Base-by-base conservation (phyloP, 192 early-diverging fungal species). In the Dispira parvispora region DNA sequence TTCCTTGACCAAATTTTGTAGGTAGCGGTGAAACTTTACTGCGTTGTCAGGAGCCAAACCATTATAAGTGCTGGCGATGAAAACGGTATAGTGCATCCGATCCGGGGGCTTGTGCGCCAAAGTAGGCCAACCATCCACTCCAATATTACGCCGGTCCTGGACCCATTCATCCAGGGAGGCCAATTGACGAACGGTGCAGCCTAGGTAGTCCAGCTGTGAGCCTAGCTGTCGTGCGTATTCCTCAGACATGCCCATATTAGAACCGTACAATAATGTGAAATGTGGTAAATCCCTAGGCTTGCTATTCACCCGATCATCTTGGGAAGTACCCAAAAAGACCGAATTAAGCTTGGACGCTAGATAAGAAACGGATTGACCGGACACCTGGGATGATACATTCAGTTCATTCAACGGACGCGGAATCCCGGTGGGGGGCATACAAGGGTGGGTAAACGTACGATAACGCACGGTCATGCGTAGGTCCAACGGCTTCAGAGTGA, bases 41-140 rank as follows among this genome's bases (percentile, higher is more conserved):
- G 78, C 78, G 63, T 77, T 75, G 44, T 83, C 82, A 4, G 82
- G 82, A 54, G 80, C 76, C 1, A 69, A 55, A 38, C 76, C 76
- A 53, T 78, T 75, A 65, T 78, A 78, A 1, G 76, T 75, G 14
- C 71, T 65, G 27, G 76, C 68, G 45, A 78, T 69, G 25, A 78
- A 62, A 6, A 78, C 18, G 9, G 65, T 20, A 20, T 69, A 44
- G 14, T 45, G 53, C 23, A 46, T 27, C 14, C 49, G 25, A 18
- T 44, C 43, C 11, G 23, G 43, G n/a, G 16, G 13, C 11, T 23
- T 38, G 13, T n/a, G 32, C 21, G 50, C 27, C 13, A 13, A n/a
- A 42, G 44, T 23, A 14, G 21, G 26, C 18, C 21, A n/a, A 12
- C 46, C 62, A 6, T 63, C 62, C 3, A 38, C 27, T 8, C 27